Evolutionary conservation across 1,284 basidiomycete species (phyloP).

Genomic region (Ustilago tritici): DNA sequence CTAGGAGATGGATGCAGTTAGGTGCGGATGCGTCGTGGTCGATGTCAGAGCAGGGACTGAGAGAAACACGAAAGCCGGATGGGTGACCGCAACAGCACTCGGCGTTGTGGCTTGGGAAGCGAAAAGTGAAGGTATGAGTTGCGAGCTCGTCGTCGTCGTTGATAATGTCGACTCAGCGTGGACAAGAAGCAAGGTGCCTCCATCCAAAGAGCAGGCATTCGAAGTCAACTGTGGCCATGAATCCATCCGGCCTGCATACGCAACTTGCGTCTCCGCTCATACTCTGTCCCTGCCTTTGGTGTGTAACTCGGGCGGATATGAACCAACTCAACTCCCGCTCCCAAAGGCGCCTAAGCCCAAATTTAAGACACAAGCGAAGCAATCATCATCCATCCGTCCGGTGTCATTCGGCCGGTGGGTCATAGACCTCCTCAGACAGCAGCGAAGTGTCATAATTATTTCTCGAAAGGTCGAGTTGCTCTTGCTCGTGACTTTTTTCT

Average conservation of each 20-base stretch:
- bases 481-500: constrained; percentile 2
- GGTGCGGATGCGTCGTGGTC: constrained; percentile 4
- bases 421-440: background rate
- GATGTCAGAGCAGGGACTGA: background rate
- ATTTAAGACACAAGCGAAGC: background rate
- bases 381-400: constrained; percentile 2
- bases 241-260: constrained; percentile 19
- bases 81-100: background rate
- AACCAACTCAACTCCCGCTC: background rate
- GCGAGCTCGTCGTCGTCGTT: constrained; percentile 2
- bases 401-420: constrained; percentile 2
- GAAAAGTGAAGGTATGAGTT: background rate
- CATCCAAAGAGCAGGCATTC: constrained; percentile 11
- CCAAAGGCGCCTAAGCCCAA: constrained; percentile 2
- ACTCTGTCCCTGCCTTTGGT: background rate
- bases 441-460: background rate
- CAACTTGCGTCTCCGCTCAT: constrained; percentile 9
- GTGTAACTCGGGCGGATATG: constrained; percentile 8
- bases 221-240: constrained; percentile 5
- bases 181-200: constrained; percentile 8
- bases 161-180: constrained; percentile 4
- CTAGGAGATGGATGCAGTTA: background rate
- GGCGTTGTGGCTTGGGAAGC: background rate
- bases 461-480: background rate
- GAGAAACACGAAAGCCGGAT: constrained; percentile 9